Conservation (phyloP, 148 eudicot genomes). For the Camellia japonica region DNA sequence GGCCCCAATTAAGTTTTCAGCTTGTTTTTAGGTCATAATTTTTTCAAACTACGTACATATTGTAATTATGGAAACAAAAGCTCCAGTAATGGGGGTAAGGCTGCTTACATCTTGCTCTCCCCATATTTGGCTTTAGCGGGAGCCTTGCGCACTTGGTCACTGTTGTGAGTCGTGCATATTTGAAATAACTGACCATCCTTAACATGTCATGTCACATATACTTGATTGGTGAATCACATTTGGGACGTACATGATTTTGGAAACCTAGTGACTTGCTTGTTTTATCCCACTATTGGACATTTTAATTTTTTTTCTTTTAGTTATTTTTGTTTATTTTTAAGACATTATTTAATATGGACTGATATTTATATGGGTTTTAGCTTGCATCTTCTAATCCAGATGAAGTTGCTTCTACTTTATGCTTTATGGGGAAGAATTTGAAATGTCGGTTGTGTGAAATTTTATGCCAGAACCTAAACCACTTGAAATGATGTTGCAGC, state of each 20-base stretch:
- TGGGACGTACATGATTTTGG: neutral
- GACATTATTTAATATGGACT: slow-evolving; percentile 1
- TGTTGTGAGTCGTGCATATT: neutral
- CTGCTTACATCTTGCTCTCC: no score
- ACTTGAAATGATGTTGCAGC: no score
- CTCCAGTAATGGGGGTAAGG: no score
- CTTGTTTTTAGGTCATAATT: neutral
- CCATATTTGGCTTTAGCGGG: no score
- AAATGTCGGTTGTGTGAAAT: no score
- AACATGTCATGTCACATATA: neutral
- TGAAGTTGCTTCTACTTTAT: no score
- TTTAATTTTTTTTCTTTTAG: neutral
- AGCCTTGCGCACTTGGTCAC: no score
- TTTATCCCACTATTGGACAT: neutral
- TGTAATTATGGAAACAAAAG: neutral
- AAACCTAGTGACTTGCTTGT: neutral
- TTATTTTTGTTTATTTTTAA: neutral
- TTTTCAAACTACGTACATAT: neutral
- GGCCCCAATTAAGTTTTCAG: neutral
- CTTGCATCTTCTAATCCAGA: neutral
- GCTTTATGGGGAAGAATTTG: no score
- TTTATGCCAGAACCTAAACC: no score
- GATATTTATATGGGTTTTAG: neutral
- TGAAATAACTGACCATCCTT: neutral
- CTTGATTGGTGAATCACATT: neutral